Evolutionary conservation across 2,329 filamentous ascomycete species (phyloP), one percentile per base, ranked within the genome.

Genomic region (Stachybotrys elegans): DNA sequence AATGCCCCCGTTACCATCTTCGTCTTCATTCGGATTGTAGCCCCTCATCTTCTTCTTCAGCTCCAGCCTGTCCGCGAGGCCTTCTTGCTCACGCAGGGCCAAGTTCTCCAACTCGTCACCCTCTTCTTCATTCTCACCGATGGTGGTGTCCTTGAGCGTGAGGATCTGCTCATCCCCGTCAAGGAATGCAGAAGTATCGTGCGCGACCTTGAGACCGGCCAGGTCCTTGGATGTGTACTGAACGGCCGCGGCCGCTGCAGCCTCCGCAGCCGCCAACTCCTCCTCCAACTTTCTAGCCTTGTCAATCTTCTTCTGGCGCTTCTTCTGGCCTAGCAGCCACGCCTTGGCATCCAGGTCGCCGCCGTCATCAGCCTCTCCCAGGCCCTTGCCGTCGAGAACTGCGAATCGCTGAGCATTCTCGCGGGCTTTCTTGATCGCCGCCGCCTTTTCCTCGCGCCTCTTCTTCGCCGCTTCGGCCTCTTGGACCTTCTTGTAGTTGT

Each of bases 301-400:
- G 37, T 84, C 86, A 31, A 97, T 91, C 67, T 91, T 88, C 75
- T 90, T 95, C 64, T 95, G 89, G 42, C 91, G 78, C 72, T 95
- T 97, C 75, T 95, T 97, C 63, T 92, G 85, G 47, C 84, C 84
- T 54, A 86, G 80, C 48, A 98, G 66, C 93, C 93, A 98, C 2
- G 86, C 75, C 61, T 87, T 87, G 13, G 92, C 88, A 62, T 95
- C 88, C 21, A 86, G 54, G 12, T 84, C 82, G 4, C 70, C 78
- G 6, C 72, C 79, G 3, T 79, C 81, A 36, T 46, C 84, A 0
- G 70, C 72, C 27, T 97, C 93, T 39, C 87, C 93, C 3, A 98
- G 70, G 1, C 91, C 86, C 60, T 86, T 84, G 46, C 93, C 93
- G 58, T 93, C 81, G 11, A 98, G 71, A 49, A 85, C 79, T 13